A percentile compares a stretch with the other conserved stretches of the same genome.
phyloP scores from a whole-genome alignment of 2,329 filamentous ascomycete species.

The Colletotrichum filicis region DNA sequence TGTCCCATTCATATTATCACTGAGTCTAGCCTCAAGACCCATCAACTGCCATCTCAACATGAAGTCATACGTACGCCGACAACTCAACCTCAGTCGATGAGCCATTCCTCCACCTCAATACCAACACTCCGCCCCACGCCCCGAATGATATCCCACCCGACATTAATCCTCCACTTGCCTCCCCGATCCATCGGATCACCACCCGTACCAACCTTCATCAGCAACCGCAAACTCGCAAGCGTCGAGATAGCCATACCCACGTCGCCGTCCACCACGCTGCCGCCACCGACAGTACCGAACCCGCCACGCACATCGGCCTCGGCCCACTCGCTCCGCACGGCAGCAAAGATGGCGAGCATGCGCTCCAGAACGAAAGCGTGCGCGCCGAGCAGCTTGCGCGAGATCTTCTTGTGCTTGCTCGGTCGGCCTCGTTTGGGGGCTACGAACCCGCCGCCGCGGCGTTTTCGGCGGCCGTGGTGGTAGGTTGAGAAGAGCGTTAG shows the following conservation, averaged over 20 bases:
- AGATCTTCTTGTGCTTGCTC: conserved; percentile 75
- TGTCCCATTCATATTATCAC: background rate
- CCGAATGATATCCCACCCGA: conserved; percentile 81
- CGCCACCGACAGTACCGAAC: conserved; percentile 46
- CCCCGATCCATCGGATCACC: conserved; percentile 75
- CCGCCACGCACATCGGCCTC: conserved; percentile 39
- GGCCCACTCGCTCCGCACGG: conserved; percentile 69
- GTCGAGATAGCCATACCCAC: conserved; percentile 76
- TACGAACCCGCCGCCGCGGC: conserved; percentile 59
- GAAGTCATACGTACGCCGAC: background rate
- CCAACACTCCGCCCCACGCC: conserved; percentile 78
- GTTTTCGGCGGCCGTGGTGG: conserved; percentile 62
- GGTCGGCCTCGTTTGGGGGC: conserved; percentile 43
- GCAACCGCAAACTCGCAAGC: conserved; percentile 74
- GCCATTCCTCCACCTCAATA: conserved; percentile 82
- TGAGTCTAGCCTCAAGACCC: background rate
- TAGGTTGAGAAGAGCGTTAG: conserved; percentile 80
- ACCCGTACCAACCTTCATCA: conserved; percentile 72
- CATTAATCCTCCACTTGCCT: conserved; percentile 81
- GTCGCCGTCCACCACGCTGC: conserved; percentile 60
- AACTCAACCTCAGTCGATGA: conserved; percentile 67
- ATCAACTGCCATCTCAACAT: background rate
- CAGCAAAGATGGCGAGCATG: conserved; percentile 80
- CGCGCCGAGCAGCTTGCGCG: conserved; percentile 80
- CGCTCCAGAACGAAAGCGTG: conserved; percentile 82